Conservation (phyloP, 1,284 basidiomycete species). For the Lentinus polychrous region DNA sequence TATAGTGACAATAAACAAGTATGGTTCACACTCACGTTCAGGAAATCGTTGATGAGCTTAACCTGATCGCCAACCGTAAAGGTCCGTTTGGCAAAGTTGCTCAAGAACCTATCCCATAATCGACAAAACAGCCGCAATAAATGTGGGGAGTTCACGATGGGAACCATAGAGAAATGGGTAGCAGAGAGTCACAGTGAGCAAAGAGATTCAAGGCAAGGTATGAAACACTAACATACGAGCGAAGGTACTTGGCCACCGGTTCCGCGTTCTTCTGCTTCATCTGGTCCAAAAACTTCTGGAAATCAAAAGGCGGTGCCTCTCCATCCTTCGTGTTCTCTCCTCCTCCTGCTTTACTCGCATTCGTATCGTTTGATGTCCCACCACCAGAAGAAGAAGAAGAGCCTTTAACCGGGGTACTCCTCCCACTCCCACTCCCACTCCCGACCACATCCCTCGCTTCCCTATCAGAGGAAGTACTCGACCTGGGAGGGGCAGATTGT, state of each 20-base stretch:
- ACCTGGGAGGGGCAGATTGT: conserved; percentile 27
- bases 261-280: conserved; percentile 82
- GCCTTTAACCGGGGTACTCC: conserved; percentile 14
- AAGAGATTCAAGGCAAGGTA: conserved; percentile 4
- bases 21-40: conserved; percentile 53
- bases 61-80: conserved; percentile 89
- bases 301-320: conserved; percentile 60
- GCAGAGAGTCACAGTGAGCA: too few relatives aligned
- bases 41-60: conserved; percentile 89
- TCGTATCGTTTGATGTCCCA: background rate
- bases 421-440: conserved; percentile 15
- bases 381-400: background rate
- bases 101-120: conserved; percentile 60
- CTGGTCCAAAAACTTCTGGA: conserved; percentile 86
- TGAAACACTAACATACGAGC: conserved; percentile 58
- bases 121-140: too few relatives aligned
- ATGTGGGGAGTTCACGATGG: too few relatives aligned
- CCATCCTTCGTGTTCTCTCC: conserved; percentile 14
- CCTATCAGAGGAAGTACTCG: conserved; percentile 8
- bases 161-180: too few relatives aligned
- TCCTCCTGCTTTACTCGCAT: conserved; percentile 6
- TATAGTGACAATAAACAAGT: background rate
- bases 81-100: conserved; percentile 85
- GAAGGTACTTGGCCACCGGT: conserved; percentile 84
- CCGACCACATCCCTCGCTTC: conserved; percentile 1